Base-by-base conservation (phyloP, 2,329 filamentous ascomycete species). In the Penicillium sp. region DNA sequence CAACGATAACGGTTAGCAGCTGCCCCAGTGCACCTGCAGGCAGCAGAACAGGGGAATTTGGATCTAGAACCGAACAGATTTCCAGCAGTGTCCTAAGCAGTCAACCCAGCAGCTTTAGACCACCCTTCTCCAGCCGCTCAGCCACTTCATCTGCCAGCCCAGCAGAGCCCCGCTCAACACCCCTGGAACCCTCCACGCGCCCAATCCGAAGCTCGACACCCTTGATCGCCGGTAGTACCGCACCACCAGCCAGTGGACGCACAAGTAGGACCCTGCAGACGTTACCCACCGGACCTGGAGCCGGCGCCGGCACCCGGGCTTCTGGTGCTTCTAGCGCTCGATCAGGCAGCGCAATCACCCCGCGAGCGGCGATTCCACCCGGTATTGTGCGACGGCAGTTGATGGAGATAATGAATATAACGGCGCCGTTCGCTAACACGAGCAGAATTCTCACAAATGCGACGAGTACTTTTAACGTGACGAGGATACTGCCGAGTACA, bases 391-490 rank as follows among this genome's bases (percentile, higher is more conserved):
- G 49, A 48, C 57, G 59, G 12, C 49, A 37, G 25, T 25, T 55
- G 33, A 18, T 55, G 14, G 52, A 44, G 49, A 20, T 26, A 15
- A 51, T 44, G 50, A 61, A 57, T 49, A 46, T 53, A 37, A 59
- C 57, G 15, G 52, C 56, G 48, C 45, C 51, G 20, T 59, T 61
- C 41, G 54, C 59, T 54, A 61, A 61, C 54, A 54, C 54, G 52
- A 61, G 52, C 33, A 57, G 59, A 51, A 44, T 41, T 45, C 31
- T 53, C 50, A 22, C 48, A 44, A 59, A 61, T 58, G 51, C 55
- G 56, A 59, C 56, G 55, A 55, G 49, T 53, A 27, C 55, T 51
- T 27, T 55, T 47, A 58, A 60, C 48, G 26, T 54, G 37, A 58
- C 55, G 40, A 47, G 52, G 8, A 23, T 41, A 20, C 15, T 27